Conservation (phyloP, 192 early-diverging fungal genomes). For the Rhizophagus clarus region DNA sequence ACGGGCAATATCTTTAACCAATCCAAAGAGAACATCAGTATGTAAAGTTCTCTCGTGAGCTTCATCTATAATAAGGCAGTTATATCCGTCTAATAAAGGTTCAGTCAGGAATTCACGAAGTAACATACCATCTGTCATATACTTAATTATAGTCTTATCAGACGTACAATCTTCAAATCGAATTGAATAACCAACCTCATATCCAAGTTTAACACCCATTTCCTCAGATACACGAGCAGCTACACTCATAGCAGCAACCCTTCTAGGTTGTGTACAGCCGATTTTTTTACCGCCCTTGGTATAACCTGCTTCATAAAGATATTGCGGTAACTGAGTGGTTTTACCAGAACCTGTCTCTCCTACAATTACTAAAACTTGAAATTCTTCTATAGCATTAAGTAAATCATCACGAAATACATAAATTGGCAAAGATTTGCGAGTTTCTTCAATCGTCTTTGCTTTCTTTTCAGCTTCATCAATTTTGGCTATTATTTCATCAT, state of each 20-base stretch:
- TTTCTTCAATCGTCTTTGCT: constrained; percentile 64
- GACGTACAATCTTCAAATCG: constrained; percentile 98
- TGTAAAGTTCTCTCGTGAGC: constrained; percentile 97
- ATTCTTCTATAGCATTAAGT: constrained; percentile 79
- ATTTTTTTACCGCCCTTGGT: constrained; percentile 84
- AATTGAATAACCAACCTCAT: constrained; percentile 91
- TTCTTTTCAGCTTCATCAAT: constrained; percentile 73
- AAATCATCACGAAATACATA: constrained; percentile 84
- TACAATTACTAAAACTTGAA: constrained; percentile 91
- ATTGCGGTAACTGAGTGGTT: constrained; percentile 98
- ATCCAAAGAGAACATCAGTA: constrained; percentile 95
- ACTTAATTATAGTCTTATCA: constrained; percentile 93
- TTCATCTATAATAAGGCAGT: constrained; percentile 96
- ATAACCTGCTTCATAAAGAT: constrained; percentile 94
- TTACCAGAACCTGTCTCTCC: constrained; percentile 99
- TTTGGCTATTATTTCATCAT: constrained; percentile 52
- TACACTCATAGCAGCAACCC: constrained; percentile 98
- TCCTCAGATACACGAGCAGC: constrained; percentile 97
- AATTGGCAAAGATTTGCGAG: constrained; percentile 89
- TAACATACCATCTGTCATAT: constrained; percentile 99
- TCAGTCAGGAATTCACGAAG: constrained; percentile 97
- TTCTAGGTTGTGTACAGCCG: constrained; percentile 97
- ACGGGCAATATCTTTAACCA: constrained; percentile 94
- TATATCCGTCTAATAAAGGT: constrained; percentile 88
- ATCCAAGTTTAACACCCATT: constrained; percentile 89